These are phyloP conservation scores for Umbelopsis sp. DNA, from an alignment of 371 early-diverging fungal species.

Conservation along the genomic window DNA sequence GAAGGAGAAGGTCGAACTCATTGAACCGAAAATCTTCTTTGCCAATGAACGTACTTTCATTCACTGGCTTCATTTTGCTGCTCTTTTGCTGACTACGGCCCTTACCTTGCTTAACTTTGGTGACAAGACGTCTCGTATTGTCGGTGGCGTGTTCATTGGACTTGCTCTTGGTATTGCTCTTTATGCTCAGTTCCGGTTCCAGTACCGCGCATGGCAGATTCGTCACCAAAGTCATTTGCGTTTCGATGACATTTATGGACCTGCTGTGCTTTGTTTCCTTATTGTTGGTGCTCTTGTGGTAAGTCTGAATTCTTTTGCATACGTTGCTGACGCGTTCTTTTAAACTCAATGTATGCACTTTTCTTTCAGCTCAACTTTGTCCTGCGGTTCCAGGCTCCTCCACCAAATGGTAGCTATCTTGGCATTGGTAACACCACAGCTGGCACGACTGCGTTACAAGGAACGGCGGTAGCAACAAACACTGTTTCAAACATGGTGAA, in stretches of 20 bases:
- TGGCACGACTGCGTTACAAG: neutral
- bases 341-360: too few relatives aligned
- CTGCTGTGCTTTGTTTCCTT: constrained; percentile 80
- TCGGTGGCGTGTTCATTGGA: constrained; percentile 73
- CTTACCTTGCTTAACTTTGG: constrained; percentile 80
- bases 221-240: constrained; percentile 52
- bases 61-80: constrained; percentile 74
- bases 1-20: constrained; percentile 22
- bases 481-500: neutral
- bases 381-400: constrained; percentile 26
- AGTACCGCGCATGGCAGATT: constrained; percentile 79
- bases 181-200: constrained; percentile 84
- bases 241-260: constrained; percentile 71
- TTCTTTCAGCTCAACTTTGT: constrained; percentile 30
- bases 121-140: constrained; percentile 58
- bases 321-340: too few relatives aligned
- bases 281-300: constrained; percentile 79
- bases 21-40: constrained; percentile 97
- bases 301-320: constrained; percentile 58
- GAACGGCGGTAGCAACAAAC: neutral
- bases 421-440: constrained; percentile 23
- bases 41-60: constrained; percentile 98
- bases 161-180: constrained; percentile 73
- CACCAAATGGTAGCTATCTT: constrained; percentile 17
- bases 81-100: constrained; percentile 64